Evolutionary conservation across 768 basidiomycete genomes (phyloP), one percentile per base, ranked within the genome.

Genomic region (Trametes villosa): DNA sequence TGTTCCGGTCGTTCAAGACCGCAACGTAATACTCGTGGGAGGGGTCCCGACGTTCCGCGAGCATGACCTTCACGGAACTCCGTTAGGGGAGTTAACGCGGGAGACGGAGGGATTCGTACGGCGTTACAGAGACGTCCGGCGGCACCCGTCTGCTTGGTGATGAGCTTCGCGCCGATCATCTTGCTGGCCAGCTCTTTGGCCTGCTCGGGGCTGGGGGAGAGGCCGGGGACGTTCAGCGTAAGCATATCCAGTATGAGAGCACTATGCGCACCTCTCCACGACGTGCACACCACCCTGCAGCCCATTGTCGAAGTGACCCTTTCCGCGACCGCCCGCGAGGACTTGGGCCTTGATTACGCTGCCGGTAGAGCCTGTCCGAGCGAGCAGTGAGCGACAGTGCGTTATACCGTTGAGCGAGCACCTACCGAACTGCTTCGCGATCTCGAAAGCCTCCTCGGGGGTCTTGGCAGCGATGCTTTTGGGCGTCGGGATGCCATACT

Each of bases 291-390:
- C 97, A 58, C 97, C 97, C 75, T 98, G 90, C 75, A 98, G 87
- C 18, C 97, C 97, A 73, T 86, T 94, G 78, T 94, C 87, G 69
- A 99, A 99, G 68, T 89, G 89, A 38, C 97, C 97, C 83, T 98
- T 98, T 68, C 97, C 97, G 71, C 97, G 88, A 64, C 97, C 97
- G 69, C 97, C 97, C 65, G 97, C 97, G 56, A 99, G 89, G 8
- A 99, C 97, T 75, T 99, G 97, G 38, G 97, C 97, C 78, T 98
- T 98, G 77, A 99, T 96, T 33, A 99, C 96, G 53, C 96, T 87
- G 63, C 86, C 84, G 56, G 89, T 81, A 31, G 80, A 79, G 63
- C 86, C 94, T 96, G n/a, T n/a, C n/a, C n/a, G n/a, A 70, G 36
- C 38, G 3, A 38, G 5, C 13, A 9, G 36, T 22, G 42, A 26